Base-by-base conservation (phyloP, 352 stramenopile species). In the Pythium apleroticum region DNA sequence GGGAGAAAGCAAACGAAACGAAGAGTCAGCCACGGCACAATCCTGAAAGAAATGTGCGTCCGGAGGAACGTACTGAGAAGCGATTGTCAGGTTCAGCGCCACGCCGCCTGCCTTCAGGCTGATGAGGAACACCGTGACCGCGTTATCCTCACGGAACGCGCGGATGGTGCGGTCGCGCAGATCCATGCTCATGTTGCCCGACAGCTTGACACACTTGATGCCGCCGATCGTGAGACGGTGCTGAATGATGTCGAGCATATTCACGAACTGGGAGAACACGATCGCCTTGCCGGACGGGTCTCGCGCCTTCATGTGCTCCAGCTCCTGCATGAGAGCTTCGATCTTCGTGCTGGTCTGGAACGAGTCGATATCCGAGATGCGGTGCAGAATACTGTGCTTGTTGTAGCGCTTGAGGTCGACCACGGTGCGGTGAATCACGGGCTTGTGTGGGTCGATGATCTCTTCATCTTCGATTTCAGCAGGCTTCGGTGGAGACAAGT, bases 231-330 rank as follows among this genome's bases (percentile, higher is more conserved):
- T 86, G 41, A 99, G 76, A 11, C 97, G 89, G 78, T 97, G 98
- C 60, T 99, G 88, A 65, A 99, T 96, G 15, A 99, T 88, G 74
- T 99, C 97, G 4, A 99, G 86, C 96, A 99, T 99, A 64, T 99
- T 99, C 22, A 99, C 96, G 78, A 99, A 99, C 73, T 98, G 87
- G 5, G 90, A 98, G 65, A 99, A 99, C 11, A 99, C 95, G 52
- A 99, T 98, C 1, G 97, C 97, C 79, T 99, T 99, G 50, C 90
- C 95, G 1, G 93, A 97, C 12, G 92, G 92, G 69, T 98, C 97
- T 0, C 83, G 81, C 58, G 84, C 52, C 24, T 95, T 83, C 96
- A 99, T 99, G 33, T 88, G 71, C 52, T 98, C 84, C 0, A 99
- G 73, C 69, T 99, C 97, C 67, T 99, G 81, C 72, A 99, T 97